Evolutionary conservation across 78 protist genomes (phyloP).

Genomic region (Dictyostelium discoideum): dicty_2.7 NC_007088.5:6325501-6326000

Average conservation of each 20-base stretch:
- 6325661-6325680: slow-evolving; percentile 9
- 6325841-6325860: slow-evolving; percentile 81
- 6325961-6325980: background rate
- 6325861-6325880: slow-evolving; percentile 50
- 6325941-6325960: background rate
- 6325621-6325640: slow-evolving; percentile 85
- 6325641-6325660: too few species aligned
- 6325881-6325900: background rate
- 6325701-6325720: background rate
- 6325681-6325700: background rate
- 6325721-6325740: background rate
- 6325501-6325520: slow-evolving; percentile 72
- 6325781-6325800: slow-evolving; percentile 86
- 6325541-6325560: slow-evolving; percentile 16
- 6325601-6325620: slow-evolving; percentile 92
- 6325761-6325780: background rate
- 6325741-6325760: too few species aligned
- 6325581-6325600: slow-evolving; percentile 86
- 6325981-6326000: background rate
- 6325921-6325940: background rate
- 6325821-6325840: slow-evolving; percentile 73
- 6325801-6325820: slow-evolving; percentile 41
- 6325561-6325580: slow-evolving; percentile 36
- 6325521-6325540: slow-evolving; percentile 8
- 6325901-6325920: background rate